These are phyloP conservation scores for Wallacemonas sp. DNA, from an alignment of 208 protist genomes.

Conservation along the genomic window DNA sequence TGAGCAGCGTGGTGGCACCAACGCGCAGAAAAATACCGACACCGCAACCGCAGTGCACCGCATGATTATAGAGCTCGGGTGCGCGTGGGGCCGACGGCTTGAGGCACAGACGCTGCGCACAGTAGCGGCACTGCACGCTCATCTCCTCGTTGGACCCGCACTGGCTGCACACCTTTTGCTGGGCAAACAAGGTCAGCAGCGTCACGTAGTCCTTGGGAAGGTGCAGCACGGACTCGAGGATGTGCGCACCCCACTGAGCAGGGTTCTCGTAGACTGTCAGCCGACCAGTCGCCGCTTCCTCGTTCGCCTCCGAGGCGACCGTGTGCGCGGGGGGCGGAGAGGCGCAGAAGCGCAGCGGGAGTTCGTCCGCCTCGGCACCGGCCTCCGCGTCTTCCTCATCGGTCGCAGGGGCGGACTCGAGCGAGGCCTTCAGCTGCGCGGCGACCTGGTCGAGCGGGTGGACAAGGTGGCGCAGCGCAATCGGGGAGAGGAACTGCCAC, in stretches of 20 bases:
- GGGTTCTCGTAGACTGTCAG: slow-evolving; percentile 20
- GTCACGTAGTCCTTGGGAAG: slow-evolving; percentile 37
- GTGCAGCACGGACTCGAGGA: slow-evolving; percentile 54
- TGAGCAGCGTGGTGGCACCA: slow-evolving; percentile 30
- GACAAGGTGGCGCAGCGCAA: slow-evolving; percentile 9
- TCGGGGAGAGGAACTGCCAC: slow-evolving; percentile 51
- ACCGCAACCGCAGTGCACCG: slow-evolving; percentile 46
- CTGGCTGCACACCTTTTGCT: slow-evolving; percentile 28
- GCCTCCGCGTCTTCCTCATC: background rate
- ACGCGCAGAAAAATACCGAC: slow-evolving; percentile 62
- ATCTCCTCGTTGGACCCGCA: slow-evolving; percentile 29
- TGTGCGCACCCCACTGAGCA: slow-evolving; percentile 28
- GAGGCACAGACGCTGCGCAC: slow-evolving; percentile 48
- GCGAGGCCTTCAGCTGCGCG: background rate
- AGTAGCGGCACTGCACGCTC: slow-evolving; percentile 63
- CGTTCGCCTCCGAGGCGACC: background rate
- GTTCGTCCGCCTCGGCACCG: background rate
- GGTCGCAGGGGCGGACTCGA: background rate
- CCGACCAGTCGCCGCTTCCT: slow-evolving; percentile 1
- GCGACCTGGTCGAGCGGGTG: slow-evolving; percentile 15
- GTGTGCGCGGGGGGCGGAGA: background rate
- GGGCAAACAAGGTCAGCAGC: slow-evolving; percentile 36
- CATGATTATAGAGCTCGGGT: slow-evolving; percentile 63
- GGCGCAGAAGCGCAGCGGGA: too few relatives aligned
- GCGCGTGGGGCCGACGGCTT: slow-evolving; percentile 9